phyloP scores from a whole-genome alignment of 768 basidiomycete genomes.

The Fibroporia radiculosa region DNA sequence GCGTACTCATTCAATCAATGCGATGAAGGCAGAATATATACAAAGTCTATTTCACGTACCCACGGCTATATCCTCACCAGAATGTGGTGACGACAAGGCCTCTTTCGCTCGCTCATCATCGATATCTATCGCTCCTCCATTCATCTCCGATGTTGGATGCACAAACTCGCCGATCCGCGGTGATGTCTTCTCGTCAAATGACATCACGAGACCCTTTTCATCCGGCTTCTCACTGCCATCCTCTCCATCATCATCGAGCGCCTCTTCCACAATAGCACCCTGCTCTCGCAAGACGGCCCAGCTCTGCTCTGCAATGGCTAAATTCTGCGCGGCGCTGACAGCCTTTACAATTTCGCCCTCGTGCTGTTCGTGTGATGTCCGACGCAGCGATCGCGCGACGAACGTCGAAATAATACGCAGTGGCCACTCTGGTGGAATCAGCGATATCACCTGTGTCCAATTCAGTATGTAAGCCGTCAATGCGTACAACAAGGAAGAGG shows the following conservation, averaged over 20 bases:
- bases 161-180: conserved; percentile 2
- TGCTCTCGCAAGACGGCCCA: conserved; percentile 53
- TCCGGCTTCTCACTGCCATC: conserved; percentile 13
- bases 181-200: conserved; percentile 19
- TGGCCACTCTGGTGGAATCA: conserved; percentile 73
- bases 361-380: conserved; percentile 60
- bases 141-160: background rate
- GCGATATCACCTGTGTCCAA: conserved; percentile 48
- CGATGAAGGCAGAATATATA: no score
- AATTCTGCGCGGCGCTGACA: conserved; percentile 72
- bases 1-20: no score
- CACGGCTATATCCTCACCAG: conserved; percentile 1
- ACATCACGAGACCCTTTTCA: conserved; percentile 14
- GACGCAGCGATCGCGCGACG: conserved; percentile 69
- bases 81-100: conserved; percentile 1
- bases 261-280: conserved; percentile 63
- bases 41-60: conserved; percentile 4
- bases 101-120: conserved; percentile 1
- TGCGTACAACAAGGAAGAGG: background rate
- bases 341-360: conserved; percentile 75
- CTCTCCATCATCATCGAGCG: conserved; percentile 28
- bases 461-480: background rate
- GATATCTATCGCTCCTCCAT: conserved; percentile 6
- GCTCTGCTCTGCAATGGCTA: conserved; percentile 54
- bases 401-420: conserved; percentile 67